phyloP scores from a whole-genome alignment of 345 rosid species.

The Boechera divaricarpa region DNA sequence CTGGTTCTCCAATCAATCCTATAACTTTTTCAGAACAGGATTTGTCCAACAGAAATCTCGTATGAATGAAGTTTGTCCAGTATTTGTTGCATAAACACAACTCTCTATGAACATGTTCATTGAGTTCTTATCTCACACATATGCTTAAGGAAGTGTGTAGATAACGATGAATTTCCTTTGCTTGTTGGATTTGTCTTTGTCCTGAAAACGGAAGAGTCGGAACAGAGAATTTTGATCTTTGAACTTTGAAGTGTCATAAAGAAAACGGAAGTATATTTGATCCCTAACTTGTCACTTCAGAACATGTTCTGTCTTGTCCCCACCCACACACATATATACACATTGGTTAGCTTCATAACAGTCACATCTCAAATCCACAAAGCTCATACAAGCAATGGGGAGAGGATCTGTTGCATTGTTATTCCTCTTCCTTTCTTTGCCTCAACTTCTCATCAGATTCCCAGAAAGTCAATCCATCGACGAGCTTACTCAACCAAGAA shows the following conservation, averaged over 20 bases:
- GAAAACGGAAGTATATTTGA: slow-evolving; percentile 32
- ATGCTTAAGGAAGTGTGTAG: background rate
- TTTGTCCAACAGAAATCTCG: too few species aligned
- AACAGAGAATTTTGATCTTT: slow-evolving; percentile 22
- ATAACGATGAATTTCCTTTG: slow-evolving; percentile 23
- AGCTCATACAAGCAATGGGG: slow-evolving; percentile 28
- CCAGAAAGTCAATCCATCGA: slow-evolving; percentile 12
- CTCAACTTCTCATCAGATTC: slow-evolving; percentile 29
- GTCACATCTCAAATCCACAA: slow-evolving; percentile 10
- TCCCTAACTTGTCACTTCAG: slow-evolving; percentile 25
- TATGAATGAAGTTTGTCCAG: background rate
- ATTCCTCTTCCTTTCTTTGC: slow-evolving; percentile 26
- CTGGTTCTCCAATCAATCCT: too few species aligned
- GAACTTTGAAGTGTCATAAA: slow-evolving; percentile 20
- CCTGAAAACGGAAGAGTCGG: background rate
- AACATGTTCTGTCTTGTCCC: slow-evolving; percentile 13
- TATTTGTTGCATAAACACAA: background rate
- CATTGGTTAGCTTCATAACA: background rate
- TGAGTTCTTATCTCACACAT: background rate
- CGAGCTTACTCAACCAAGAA: slow-evolving; percentile 26
- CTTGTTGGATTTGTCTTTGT: slow-evolving; percentile 33
- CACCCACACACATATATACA: background rate
- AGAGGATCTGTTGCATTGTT: slow-evolving; percentile 6
- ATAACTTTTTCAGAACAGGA: too few species aligned
- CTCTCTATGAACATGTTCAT: background rate